Evolutionary conservation across 2,329 filamentous ascomycete species (phyloP), one percentile per base, ranked within the genome.

Genomic region (Fusarium hainanense): DNA sequence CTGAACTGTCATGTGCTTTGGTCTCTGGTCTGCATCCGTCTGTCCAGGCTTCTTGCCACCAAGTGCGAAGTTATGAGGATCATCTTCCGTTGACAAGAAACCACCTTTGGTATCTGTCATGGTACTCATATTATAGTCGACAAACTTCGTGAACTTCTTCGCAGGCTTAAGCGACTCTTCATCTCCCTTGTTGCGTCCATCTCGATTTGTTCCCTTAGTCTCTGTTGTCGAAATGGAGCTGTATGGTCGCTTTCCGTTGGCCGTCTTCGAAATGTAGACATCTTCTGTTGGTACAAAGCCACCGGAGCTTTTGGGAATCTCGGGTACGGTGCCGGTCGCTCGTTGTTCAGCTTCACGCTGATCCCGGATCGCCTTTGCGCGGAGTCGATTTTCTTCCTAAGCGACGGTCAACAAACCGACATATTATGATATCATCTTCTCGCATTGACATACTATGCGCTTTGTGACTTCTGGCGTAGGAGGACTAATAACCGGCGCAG

Each of bases 41-140:
- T 75, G 77, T 34, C 64, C 77, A 18, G 72, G 69, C 81, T 54
- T 86, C 79, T 70, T 82, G 11, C 78, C 82, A 9, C 82, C 85
- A 73, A 90, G 88, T 11, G 91, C 93, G 71, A 91, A 91, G 77
- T 97, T 97, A 77, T 91, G 89, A 2, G 96, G 96, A 79, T 99
- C 96, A 77, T 99, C 96, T 67, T 95, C 92, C 2, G 88, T 87
- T n/a, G 91, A 92, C 70, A 99, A 81, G 80, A 99, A 99, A 1
- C 96, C 96, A 67, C 96, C 96, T 77, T 98, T 98, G 1, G 95
- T 98, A 79, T 99, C 96, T 9, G 92, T 97, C 94, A 99, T 98
- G 81, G 95, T 92, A 77, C 92, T 95, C 81, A 99, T 96, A 79
- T 99, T 96, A 82, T 98, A 98, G 77, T 99, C 96, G 76, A 99